These are phyloP conservation scores for Globisporangium camurandrum DNA, from an alignment of 352 stramenopile species.

Conservation along the genomic window DNA sequence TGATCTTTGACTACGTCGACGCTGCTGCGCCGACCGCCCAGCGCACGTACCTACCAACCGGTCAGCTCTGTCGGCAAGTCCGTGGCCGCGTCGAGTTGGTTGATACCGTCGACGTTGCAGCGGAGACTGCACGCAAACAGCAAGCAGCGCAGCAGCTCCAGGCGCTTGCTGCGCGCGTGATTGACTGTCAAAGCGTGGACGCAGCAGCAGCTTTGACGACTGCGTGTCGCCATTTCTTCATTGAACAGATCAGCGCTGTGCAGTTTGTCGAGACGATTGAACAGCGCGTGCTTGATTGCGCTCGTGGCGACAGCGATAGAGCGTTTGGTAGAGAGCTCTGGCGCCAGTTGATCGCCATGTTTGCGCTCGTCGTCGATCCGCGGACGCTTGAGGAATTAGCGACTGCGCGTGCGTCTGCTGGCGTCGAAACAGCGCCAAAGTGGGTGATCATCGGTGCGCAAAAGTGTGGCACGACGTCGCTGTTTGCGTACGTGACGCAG, in stretches of 20 bases:
- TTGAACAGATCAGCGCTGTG: constrained; percentile 46
- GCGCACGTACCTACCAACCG: constrained; percentile 22
- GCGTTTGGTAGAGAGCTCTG: constrained; percentile 18
- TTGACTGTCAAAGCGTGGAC: constrained; percentile 11
- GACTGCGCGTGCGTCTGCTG: too few species aligned
- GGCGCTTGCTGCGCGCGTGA: constrained; percentile 21
- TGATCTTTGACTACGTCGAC: constrained; percentile 97
- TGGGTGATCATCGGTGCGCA: constrained; percentile 56
- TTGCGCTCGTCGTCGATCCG: constrained; percentile 32
- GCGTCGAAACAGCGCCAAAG: constrained; percentile 33
- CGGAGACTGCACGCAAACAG: constrained; percentile 15
- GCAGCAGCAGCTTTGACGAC: constrained; percentile 18
- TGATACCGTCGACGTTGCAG: constrained; percentile 17
- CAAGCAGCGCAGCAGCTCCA: constrained; percentile 20
- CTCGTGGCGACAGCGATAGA: constrained; percentile 1
- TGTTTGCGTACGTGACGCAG: constrained; percentile 64
- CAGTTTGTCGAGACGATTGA: constrained; percentile 24
- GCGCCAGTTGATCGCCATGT: constrained; percentile 31
- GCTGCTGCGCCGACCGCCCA: constrained; percentile 11
- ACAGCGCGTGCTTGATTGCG: neutral
- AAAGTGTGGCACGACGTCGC: constrained; percentile 60
- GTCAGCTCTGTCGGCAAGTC: constrained; percentile 42
- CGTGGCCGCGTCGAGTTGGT: constrained; percentile 45
- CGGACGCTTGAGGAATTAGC: too few species aligned
- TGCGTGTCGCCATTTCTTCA: constrained; percentile 47